A percentile compares a stretch with the other conserved stretches of the same genome.
Conservation (phyloP, 2,329 filamentous ascomycete genomes). For the Trichoderma sp. region DNA sequence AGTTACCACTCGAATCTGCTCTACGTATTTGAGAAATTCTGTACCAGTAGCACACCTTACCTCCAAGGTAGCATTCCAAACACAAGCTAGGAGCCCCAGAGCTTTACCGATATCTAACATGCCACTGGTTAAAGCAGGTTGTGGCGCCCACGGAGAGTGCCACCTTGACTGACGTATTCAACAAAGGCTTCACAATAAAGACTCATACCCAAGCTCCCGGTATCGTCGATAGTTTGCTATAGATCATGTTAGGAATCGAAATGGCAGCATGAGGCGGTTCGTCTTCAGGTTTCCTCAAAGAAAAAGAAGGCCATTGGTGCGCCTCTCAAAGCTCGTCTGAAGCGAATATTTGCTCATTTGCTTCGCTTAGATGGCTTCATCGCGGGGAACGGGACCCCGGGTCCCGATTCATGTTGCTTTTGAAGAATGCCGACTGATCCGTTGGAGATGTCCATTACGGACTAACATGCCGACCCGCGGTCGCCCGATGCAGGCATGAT, state of each 20-base stretch:
- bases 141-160: neutral
- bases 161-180: neutral
- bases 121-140: neutral
- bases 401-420: neutral
- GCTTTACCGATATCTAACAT: neutral
- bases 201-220: neutral
- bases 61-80: neutral
- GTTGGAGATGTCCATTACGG: neutral
- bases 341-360: neutral
- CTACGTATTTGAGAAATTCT: neutral
- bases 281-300: neutral
- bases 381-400: neutral
- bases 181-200: neutral
- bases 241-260: neutral
- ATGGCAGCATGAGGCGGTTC: neutral
- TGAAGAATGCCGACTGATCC: constrained; percentile 4
- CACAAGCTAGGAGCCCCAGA: neutral
- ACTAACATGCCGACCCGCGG: neutral
- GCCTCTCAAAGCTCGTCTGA: neutral
- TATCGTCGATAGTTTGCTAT: neutral
- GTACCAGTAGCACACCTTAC: neutral
- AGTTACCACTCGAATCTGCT: neutral
- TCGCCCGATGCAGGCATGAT: neutral
- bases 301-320: neutral
- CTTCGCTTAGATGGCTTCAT: neutral